phyloP scores from a whole-genome alignment of 768 basidiomycete genomes.

The Amanita polypyramis region DNA sequence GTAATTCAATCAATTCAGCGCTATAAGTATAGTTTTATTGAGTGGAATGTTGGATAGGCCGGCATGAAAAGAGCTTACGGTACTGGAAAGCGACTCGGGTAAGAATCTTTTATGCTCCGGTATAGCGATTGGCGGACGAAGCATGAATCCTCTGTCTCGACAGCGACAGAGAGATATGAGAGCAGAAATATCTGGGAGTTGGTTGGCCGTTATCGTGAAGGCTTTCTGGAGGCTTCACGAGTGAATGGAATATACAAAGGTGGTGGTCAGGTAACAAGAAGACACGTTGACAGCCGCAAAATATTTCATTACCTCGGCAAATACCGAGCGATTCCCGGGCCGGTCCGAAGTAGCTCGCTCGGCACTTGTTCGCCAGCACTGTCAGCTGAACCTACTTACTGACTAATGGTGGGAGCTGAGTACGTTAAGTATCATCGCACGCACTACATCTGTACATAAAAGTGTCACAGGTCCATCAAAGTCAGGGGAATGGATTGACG shows the following conservation, averaged over 20 bases:
- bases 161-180: slow-evolving; percentile 42
- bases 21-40: slow-evolving; percentile 23
- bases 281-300: not conserved
- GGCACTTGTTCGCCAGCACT: no score
- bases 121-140: slow-evolving; percentile 77
- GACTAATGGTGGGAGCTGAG: no score
- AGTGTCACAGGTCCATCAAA: not conserved
- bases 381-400: no score
- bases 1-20: slow-evolving; percentile 37
- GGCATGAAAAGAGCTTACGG: slow-evolving; percentile 26
- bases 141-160: slow-evolving; percentile 82
- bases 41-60: not conserved
- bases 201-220: slow-evolving; percentile 59
- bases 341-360: slow-evolving; percentile 1
- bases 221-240: not conserved
- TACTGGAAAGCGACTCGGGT: slow-evolving; percentile 39
- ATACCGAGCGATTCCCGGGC: not conserved
- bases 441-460: no score
- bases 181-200: slow-evolving; percentile 27
- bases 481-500: slow-evolving; percentile 1
- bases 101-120: slow-evolving; percentile 53
- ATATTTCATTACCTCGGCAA: slow-evolving; percentile 3
- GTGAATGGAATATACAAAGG: not conserved
- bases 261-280: slow-evolving; percentile 6
- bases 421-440: no score